phyloP scores from a whole-genome alignment of 768 basidiomycete genomes.

The Kwoniella sp. region DNA sequence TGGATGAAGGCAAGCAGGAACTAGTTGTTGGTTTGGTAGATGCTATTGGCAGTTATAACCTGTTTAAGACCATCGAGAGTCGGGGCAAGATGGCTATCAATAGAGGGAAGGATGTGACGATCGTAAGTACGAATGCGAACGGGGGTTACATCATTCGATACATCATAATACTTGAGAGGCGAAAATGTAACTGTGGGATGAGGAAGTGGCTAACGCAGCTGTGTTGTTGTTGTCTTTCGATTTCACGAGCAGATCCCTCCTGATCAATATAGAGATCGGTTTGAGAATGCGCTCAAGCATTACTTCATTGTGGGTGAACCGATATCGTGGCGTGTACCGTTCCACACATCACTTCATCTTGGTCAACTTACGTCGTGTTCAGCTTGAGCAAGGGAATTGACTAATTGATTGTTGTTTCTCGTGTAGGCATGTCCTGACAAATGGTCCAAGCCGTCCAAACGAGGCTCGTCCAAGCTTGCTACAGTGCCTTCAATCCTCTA shows the following conservation, averaged over 20 bases:
- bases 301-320: slow-evolving; percentile 64
- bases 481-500: neutral
- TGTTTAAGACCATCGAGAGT: slow-evolving; percentile 82
- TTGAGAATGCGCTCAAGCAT: slow-evolving; percentile 69
- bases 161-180: neutral
- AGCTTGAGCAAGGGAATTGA: too few relatives aligned
- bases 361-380: too few relatives aligned
- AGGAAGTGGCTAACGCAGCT: too few relatives aligned
- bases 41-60: slow-evolving; percentile 81
- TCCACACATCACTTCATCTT: too few relatives aligned
- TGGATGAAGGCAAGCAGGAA: slow-evolving; percentile 68
- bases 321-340: too few relatives aligned
- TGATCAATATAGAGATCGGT: slow-evolving; percentile 74
- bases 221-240: neutral
- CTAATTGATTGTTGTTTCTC: neutral
- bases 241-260: slow-evolving; percentile 63
- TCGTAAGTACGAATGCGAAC: slow-evolving; percentile 51
- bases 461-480: neutral
- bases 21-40: slow-evolving; percentile 80
- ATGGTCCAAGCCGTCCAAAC: slow-evolving; percentile 14
- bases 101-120: slow-evolving; percentile 68
- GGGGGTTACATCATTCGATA: too few relatives aligned
- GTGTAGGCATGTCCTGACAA: slow-evolving; percentile 21
- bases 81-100: slow-evolving; percentile 78
- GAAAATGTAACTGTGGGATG: neutral